phyloP scores from a whole-genome alignment of 2,329 filamentous ascomycete species.

The Fusarium sp. region DNA sequence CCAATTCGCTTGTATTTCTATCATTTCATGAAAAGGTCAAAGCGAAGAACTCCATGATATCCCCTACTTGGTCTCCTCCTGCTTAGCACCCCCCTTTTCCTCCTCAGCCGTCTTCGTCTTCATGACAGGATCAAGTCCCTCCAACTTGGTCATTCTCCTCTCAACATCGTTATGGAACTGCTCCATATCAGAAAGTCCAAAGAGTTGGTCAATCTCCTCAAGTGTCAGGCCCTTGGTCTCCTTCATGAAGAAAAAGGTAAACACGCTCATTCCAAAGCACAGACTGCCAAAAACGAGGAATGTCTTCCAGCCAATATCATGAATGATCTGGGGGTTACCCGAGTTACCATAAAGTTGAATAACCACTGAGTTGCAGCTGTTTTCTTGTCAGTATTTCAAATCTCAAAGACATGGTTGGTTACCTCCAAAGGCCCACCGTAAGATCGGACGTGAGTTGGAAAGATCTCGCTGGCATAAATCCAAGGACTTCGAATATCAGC shows the following conservation, averaged over 20 bases:
- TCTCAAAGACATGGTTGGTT: not conserved
- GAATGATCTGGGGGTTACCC: conserved; percentile 1
- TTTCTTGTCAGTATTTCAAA: not conserved
- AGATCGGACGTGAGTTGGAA: not conserved
- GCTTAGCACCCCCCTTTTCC: not conserved
- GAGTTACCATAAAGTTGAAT: conserved; percentile 73
- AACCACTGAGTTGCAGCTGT: conserved; percentile 75
- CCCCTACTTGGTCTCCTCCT: not conserved
- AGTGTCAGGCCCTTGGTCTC: conserved; percentile 18
- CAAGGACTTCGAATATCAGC: not conserved
- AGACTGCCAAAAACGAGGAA: conserved; percentile 6
- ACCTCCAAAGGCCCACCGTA: not conserved
- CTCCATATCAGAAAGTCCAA: conserved; percentile 1
- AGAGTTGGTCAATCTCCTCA: conserved; percentile 18
- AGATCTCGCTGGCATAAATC: not conserved
- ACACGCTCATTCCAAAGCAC: not conserved
- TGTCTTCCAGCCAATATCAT: conserved; percentile 1
- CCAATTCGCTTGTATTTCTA: not conserved
- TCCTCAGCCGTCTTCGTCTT: not conserved
- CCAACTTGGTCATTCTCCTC: not conserved
- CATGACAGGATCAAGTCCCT: not conserved
- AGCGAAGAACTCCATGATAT: not conserved
- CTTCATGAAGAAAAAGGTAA: conserved; percentile 14
- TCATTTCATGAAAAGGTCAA: not conserved
- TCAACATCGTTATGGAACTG: conserved; percentile 1